Base-by-base conservation (phyloP, 495 filamentous ascomycete species). In the Entonaema liquescens region DNA sequence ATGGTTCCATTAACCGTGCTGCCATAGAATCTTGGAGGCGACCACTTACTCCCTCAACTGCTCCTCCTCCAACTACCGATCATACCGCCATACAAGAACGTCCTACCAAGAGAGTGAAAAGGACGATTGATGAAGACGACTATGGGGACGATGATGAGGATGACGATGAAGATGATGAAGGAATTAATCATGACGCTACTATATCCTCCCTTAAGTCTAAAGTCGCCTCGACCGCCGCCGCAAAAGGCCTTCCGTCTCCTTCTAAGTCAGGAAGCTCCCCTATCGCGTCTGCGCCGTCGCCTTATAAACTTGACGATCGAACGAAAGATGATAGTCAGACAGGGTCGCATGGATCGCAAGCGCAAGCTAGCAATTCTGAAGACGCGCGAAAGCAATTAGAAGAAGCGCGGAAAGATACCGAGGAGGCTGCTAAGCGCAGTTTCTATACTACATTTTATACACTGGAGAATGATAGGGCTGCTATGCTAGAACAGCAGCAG, bases 401-500 rank as follows among this genome's bases (percentile, higher is more conserved):
- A 78, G 92, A 97, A 76, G 93, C 94, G 76, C 96, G 95, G 79
- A 97, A 91, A 76, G 94, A 92, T 23, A 93, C 92, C 17, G 94
- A 97, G 77, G 93, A 97, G 73, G 91, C 92, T 52, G 95, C 91
- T 23, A 93, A 91, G 82, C 85, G 89, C 64, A 95, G 91, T 81
- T 97, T 97, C 77, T 88, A 96, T 77, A 96, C 93, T 2, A 78
- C 95, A 44, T 96, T 98, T 78, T 95, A 97, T 78, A 98, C 96
- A 2, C 82, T 98, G 29, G 95, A 99, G 78, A 94, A 93, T 76
- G 95, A 99, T 78, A 87, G 91, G 28, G 92, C 94, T 75, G 94
- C 95, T 42, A 98, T 98, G 96, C 78, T 97, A 67, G 95, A 99
- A 77, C 96, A 99, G 79, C 93, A 98, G 79, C 93, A 93, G 76